Percentiles rank a stretch among this genome's conserved stretches.
Evolutionary conservation across 306 rosid species (phyloP).

Genomic region (Vigna reflexopilosa): DNA sequence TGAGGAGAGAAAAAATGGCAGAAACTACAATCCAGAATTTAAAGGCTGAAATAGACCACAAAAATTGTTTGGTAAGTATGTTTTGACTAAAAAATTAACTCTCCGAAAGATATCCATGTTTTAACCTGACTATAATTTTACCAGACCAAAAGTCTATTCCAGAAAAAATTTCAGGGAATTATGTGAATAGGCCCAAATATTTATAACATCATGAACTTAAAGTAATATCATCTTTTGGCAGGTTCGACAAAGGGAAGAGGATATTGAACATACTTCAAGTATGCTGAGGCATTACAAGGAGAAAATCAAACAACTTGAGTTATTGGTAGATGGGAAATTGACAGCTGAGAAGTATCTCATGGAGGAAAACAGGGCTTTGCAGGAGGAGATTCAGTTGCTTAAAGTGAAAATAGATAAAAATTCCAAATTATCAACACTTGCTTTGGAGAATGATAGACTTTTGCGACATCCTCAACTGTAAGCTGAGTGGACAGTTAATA

Average conservation of each 20-base stretch:
- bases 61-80: constrained; percentile 65
- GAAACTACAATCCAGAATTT: constrained; percentile 66
- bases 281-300: constrained; percentile 69
- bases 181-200: constrained; percentile 15
- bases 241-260: constrained; percentile 79
- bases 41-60: constrained; percentile 65
- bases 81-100: constrained; percentile 31
- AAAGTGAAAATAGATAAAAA: constrained; percentile 61
- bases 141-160: not conserved
- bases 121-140: constrained; percentile 8
- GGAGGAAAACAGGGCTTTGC: constrained; percentile 77
- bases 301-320: constrained; percentile 79
- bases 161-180: not conserved
- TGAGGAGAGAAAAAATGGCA: constrained; percentile 82
- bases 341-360: constrained; percentile 73
- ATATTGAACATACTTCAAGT: constrained; percentile 55
- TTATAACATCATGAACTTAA: constrained; percentile 43
- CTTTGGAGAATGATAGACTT: constrained; percentile 74
- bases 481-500: constrained; percentile 44
- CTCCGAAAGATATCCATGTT: constrained; percentile 9
- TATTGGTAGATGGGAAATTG: constrained; percentile 65
- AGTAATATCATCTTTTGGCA: constrained; percentile 51
- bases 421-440: constrained; percentile 60
- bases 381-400: constrained; percentile 67
- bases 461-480: constrained; percentile 68